A percentile compares a stretch with the other conserved stretches of the same genome.
Conservation (phyloP, 129 eudicot genomes). For the Glebionis coronaria region DNA sequence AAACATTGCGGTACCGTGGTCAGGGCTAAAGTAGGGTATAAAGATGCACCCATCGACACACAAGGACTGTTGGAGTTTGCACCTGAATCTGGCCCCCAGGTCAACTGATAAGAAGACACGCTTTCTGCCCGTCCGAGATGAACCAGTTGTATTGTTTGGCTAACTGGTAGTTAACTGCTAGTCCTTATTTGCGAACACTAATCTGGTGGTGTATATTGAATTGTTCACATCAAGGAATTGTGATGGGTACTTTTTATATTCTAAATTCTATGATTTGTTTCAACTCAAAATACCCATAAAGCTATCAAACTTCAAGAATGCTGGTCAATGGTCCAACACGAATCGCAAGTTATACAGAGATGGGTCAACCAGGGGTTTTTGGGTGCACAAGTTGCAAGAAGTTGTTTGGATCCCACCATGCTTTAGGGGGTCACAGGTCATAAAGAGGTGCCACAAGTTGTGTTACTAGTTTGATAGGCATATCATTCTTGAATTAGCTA, state of each 20-base stretch:
- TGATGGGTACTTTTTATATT: too few species aligned
- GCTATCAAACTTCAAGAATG: too few species aligned
- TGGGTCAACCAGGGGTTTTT: slow-evolving; percentile 41
- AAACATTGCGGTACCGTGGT: slow-evolving; percentile 82
- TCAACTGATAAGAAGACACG: slow-evolving; percentile 16
- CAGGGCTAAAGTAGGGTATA: slow-evolving; percentile 76
- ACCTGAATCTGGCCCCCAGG: background rate
- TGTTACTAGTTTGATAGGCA: too few species aligned
- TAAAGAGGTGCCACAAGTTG: too few species aligned
- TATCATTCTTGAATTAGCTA: too few species aligned
- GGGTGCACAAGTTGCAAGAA: slow-evolving; percentile 77
- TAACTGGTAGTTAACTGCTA: too few species aligned
- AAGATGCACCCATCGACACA: slow-evolving; percentile 72
- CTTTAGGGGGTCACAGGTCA: slow-evolving; percentile 87
- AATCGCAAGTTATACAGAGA: background rate
- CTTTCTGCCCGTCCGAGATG: slow-evolving; percentile 33
- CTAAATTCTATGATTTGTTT: too few species aligned
- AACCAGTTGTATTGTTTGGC: slow-evolving; percentile 17
- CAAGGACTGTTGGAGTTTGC: slow-evolving; percentile 36
- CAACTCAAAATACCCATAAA: too few species aligned
- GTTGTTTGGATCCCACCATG: slow-evolving; percentile 85
- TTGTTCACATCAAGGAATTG: too few species aligned
- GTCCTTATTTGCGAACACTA: too few species aligned
- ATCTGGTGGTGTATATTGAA: too few species aligned
- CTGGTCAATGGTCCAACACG: slow-evolving; percentile 46